Evolutionary conservation across 2,329 filamentous ascomycete genomes (phyloP), one percentile per base, ranked within the genome.

Genomic region (Fusarium circinatum): DNA sequence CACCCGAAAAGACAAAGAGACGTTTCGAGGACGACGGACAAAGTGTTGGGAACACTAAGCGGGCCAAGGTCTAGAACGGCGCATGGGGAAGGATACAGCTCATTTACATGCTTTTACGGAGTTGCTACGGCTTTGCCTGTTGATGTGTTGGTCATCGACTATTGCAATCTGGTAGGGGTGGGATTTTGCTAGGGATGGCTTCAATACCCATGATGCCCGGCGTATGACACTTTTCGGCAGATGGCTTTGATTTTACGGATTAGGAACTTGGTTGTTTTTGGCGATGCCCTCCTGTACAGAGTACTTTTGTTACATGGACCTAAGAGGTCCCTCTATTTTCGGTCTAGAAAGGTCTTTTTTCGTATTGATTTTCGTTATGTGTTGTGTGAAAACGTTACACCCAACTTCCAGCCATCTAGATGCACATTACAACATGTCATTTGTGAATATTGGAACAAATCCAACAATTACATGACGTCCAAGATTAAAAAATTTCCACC

Each of bases 201-300:
- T 76, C 71, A 49, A 78, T 78, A 78, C 76, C 76, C 76, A 74
- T 64, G 63, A 69, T 52, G 62, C 73, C 60, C 49, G 71, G 73
- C 71, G 71, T 65, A 76, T 74, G 59, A 65, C 60, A 68, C 60
- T 69, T 65, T 59, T 68, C 20, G 52, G 66, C 59, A 65, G 55
- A 62, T 71, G 54, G 45, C 28, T 38, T 72, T 62, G 55, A 61
- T 70, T 47, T 51, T 42, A 67, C 62, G 61, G 45, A 48, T 30
- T 65, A 67, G 56, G 51, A 59, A 58, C 38, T 60, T 51, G 41
- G 52, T 52, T 64, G 24, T 34, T 66, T 57, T 48, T 51, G 28
- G 34, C 28, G 57, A 41, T 60, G 45, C 39, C 24, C 28, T 44
- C 60, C 36, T 52, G 41, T 44, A 45, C 34, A n/a, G 48, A 64